Evolutionary conservation across 2,329 filamentous ascomycete species (phyloP).

Genomic region (Penicillium sp.): DNA sequence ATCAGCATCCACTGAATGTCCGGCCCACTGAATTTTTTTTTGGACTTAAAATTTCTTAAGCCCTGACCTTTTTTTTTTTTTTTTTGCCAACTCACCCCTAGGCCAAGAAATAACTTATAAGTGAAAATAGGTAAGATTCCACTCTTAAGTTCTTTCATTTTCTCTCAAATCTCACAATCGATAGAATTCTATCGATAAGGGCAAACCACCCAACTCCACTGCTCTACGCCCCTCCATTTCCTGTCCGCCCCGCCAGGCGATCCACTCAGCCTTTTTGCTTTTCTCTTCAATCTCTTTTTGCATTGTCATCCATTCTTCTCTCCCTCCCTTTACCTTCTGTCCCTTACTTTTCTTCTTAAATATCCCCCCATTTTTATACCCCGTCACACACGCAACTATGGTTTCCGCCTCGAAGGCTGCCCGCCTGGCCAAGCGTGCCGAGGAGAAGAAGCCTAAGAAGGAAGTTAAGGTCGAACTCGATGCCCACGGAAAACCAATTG

Average conservation of each 20-base stretch:
- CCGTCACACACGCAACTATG: conserved; percentile 46
- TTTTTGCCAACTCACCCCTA: background rate
- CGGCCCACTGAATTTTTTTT: conserved; percentile 14
- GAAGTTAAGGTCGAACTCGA: conserved; percentile 68
- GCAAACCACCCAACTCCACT: conserved; percentile 25
- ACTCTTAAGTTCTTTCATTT: background rate
- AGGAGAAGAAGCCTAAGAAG: conserved; percentile 59
- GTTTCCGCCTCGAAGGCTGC: conserved; percentile 68
- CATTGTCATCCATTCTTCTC: conserved; percentile 15
- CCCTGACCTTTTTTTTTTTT: no score
- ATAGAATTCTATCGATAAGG: conserved; percentile 43
- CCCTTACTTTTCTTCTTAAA: conserved; percentile 12
- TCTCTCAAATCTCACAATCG: conserved; percentile 11
- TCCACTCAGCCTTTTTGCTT: conserved; percentile 35
- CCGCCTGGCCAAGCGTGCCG: conserved; percentile 64
- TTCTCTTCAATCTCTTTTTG: conserved; percentile 30
- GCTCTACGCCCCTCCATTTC: conserved; percentile 29
- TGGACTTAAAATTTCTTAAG: background rate
- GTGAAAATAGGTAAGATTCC: background rate
- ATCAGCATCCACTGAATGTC: background rate
- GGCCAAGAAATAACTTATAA: background rate
- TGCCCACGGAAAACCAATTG: conserved; percentile 55
- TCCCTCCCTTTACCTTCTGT: conserved; percentile 8
- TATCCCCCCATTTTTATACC: conserved; percentile 9
- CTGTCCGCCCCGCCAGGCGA: conserved; percentile 31